A percentile compares a stretch with the other conserved stretches of the same genome.
phyloP scores from a whole-genome alignment of 116 monocot species.

The Cymodocea nodosa region DNA sequence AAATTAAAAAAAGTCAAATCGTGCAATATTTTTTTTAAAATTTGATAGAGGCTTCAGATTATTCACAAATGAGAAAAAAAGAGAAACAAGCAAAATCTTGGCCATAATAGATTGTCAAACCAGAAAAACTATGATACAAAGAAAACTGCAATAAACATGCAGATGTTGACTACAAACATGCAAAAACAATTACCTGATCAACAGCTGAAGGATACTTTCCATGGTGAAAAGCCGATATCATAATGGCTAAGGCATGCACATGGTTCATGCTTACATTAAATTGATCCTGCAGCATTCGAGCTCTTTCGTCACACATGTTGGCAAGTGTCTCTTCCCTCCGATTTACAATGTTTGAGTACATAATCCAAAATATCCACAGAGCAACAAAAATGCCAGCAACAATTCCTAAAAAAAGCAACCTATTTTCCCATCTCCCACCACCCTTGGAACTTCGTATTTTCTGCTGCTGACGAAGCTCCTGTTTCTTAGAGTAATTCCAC shows the following conservation, averaged over 20 bases:
- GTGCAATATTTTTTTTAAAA: background rate
- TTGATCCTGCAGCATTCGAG: slow-evolving; percentile 90
- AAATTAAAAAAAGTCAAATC: background rate
- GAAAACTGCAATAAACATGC: background rate
- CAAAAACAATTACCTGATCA: slow-evolving; percentile 44
- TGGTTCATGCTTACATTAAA: slow-evolving; percentile 99
- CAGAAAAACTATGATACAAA: background rate
- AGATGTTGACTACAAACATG: background rate
- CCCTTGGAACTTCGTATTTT: slow-evolving; percentile 21
- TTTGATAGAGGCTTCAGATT: too few relatives aligned
- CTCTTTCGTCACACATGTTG: slow-evolving; percentile 94
- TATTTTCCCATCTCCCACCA: slow-evolving; percentile 60
- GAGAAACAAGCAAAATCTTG: too few relatives aligned
- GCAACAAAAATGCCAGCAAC: slow-evolving; percentile 40
- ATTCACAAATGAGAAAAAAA: too few relatives aligned
- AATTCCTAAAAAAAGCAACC: slow-evolving; percentile 47
- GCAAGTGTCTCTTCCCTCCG: slow-evolving; percentile 68
- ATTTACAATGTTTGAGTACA: slow-evolving; percentile 43
- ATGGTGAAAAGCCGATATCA: slow-evolving; percentile 88
- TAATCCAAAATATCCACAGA: slow-evolving; percentile 61
- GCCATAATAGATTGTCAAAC: too few relatives aligned
- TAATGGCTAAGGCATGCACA: slow-evolving; percentile 77
- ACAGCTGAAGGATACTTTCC: slow-evolving; percentile 80
- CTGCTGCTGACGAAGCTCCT: slow-evolving; percentile 15
- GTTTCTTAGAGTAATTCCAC: slow-evolving; percentile 12